Evolutionary conservation across 2,329 filamentous ascomycete genomes (phyloP), one percentile per base, ranked within the genome.

Genomic region (Apiospora pterosperma): DNA sequence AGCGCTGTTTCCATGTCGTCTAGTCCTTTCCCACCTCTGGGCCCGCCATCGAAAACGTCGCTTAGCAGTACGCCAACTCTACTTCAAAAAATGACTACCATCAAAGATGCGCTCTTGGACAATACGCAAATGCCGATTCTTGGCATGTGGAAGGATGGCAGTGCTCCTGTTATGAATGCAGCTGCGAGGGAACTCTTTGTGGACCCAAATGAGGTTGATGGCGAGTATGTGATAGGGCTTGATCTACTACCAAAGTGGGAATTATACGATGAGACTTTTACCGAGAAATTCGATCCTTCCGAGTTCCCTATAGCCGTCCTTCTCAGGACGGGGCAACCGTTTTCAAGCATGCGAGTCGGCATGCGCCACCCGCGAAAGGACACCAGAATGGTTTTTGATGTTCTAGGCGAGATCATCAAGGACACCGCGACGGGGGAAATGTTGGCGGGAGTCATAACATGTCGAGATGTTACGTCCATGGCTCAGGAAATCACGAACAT

Each of bases 131-230:
- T 92, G 73, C 91, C 92, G 0, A 89, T 92, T 25, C 80, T 93
- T 55, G 89, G 90, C 28, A 91, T 93, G 88, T 94, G 92, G 92
- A 90, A 89, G 72, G 92, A 95, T 68, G 87, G 90, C 62, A 90
- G 86, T 59, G 88, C 93, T 59, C 88, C 87, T 0, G 88, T 93
- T 52, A 89, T 91, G 4, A 95, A 95, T 71, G 86, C 85, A 69
- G 90, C 90, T 4, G 85, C 85, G 14, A 79, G 84, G 14, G 75
- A 78, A 4, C 75, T 90, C n/a, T 81, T 88, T 65, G 75, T 77
- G 11, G 74, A 79, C 16, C 75, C 77, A 4, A 75, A 76, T 2
- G 73, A 75, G 0, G 72, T 75, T 3, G 81, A 86, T 41, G 84
- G 83, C 0, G 80, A 81, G 4, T 60, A 60, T 39, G 36, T 34